Base-by-base conservation (phyloP, 1,284 basidiomycete species). In the Paramarasmius palmivorus region DNA sequence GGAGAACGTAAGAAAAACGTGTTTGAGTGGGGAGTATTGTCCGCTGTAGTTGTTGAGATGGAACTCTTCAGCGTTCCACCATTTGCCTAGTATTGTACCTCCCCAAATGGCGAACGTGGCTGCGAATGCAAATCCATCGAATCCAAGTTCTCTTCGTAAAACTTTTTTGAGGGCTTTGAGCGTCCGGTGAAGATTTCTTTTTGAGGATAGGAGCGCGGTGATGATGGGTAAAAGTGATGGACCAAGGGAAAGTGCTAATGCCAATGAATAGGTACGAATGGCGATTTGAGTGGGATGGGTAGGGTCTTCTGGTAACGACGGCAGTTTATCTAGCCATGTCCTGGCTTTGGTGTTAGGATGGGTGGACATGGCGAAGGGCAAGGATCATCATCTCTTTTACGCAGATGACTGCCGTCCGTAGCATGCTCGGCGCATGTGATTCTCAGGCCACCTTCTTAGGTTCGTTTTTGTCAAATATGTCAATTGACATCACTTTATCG, bases 121-220 rank as follows among this genome's bases (percentile, higher is more conserved):
- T 14, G 86, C 78, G 55, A 81, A 84, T 4, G 89, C 83, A 64
- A 91, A 88, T 6, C 86, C 82, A 49, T 79, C 81, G 38, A 75
- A 57, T 3, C 77, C 74, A 3, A 88, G 65, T 62, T 90, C 86
- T 46, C 79, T 75, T 54, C 61, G 66, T 12, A 90, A 66, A 10
- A 82, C 65, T 41, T 69, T 72, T 52, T 64, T 64, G 17, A 87
- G 66, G 26, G 65, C 61, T 15, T 38, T 48, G 22, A 7, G 35
- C 17, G 48, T 40, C 22, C 52, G 36, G 19, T 45, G 22, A 46
- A 60, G 53, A 44, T 22, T 49, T 47, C 45, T 61, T 56, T 40
- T 62, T 52, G 44, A n/a, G 14, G 62, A 53, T 10, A 68, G 17
- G 6, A 69, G 57, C 8, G 76, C 70, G 3, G 72, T 65, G 14